These are phyloP conservation scores for Aspergillus quadrilineatus DNA, from an alignment of 2,329 filamentous ascomycete genomes.

Conservation along the genomic window DNA sequence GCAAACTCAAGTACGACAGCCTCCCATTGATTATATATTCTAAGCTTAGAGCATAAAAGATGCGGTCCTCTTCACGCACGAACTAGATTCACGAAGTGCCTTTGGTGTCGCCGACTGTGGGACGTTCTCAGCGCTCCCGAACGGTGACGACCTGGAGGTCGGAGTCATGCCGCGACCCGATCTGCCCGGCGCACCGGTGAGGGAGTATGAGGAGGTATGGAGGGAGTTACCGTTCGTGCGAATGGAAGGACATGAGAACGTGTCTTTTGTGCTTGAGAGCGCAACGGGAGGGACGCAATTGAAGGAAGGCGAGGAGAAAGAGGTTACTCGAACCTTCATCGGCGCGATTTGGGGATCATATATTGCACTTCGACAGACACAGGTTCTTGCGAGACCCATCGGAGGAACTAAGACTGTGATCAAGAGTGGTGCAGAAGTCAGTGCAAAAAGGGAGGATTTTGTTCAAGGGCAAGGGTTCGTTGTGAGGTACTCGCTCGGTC, in stretches of 20 bases:
- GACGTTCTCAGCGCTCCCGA: constrained; percentile 38
- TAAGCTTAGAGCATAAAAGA: constrained; percentile 20
- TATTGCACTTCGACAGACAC: constrained; percentile 29
- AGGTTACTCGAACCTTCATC: constrained; percentile 30
- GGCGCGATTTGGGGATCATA: constrained; percentile 33
- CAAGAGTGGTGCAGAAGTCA: constrained; percentile 27
- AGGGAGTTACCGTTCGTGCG: constrained; percentile 42
- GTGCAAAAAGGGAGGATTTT: constrained; percentile 29
- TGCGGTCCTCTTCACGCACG: constrained; percentile 39
- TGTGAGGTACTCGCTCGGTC: constrained; percentile 6
- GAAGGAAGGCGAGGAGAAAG: constrained; percentile 17
- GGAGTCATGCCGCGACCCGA: constrained; percentile 42
- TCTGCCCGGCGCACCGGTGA: constrained; percentile 30
- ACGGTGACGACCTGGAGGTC: constrained; percentile 42
- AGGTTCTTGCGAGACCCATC: constrained; percentile 16
- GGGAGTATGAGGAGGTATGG: constrained; percentile 68
- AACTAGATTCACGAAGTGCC: constrained; percentile 38
- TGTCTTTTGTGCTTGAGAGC: constrained; percentile 34
- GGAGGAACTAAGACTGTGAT: constrained; percentile 16
- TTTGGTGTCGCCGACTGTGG: constrained; percentile 39
- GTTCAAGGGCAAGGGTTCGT: background rate
- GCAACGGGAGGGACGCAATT: constrained; percentile 11
- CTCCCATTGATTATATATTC: background rate
- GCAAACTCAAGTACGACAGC: constrained; percentile 32
- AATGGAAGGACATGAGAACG: constrained; percentile 24